Evolutionary conservation across 2,329 filamentous ascomycete genomes (phyloP), one percentile per base, ranked within the genome.

Genomic region (Colletotrichum sp.): DNA sequence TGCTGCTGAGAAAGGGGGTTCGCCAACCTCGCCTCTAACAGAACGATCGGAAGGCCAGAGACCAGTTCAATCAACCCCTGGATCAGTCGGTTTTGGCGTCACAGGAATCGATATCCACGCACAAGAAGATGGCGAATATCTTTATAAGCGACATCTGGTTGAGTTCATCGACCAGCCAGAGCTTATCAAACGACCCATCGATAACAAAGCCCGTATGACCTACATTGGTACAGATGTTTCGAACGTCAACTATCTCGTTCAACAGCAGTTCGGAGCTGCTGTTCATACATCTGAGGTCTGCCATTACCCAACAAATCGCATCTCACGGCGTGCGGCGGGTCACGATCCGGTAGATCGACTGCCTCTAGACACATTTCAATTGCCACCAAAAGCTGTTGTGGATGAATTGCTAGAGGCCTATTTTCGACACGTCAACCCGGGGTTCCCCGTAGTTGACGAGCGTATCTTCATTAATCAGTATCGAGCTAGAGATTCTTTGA

Each of bases 221-320:
- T 51, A 51, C 43, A 51, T 51, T 51, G 43, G 43, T 24, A 51
- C 43, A 5, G 43, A 51, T 51, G 43, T 51, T 51, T 21, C 43
- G n/a, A 51, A 51, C n/a, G 43, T 51, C n/a, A 51, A 51, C 43
- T 51, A 51, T 51, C 43, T 51, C 11, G n/a, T 51, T 21, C 43
- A 51, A 13, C 43, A 51, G n/a, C 43, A 59, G n/a, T 58, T 58
- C 2, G 43, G 13, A 33, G 79, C 67, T 72, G 77, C 3, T 51
- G 43, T 51, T 51, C n/a, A 51, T 12, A 51, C n/a, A 51, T 51
- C 43, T 5, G 11, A 51, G 1, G 43, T 51, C 43, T 51, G n/a
- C 43, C 43, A 51, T 51, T 51, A 51, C 43, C 43, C 43, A 51
- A 51, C 43, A 51, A 51, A 51, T 51, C 43, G 43, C n/a, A 51